Evolutionary conservation across 148 eudicot species (phyloP), one percentile per base, ranked within the genome.

Genomic region (Drosera capensis): DNA sequence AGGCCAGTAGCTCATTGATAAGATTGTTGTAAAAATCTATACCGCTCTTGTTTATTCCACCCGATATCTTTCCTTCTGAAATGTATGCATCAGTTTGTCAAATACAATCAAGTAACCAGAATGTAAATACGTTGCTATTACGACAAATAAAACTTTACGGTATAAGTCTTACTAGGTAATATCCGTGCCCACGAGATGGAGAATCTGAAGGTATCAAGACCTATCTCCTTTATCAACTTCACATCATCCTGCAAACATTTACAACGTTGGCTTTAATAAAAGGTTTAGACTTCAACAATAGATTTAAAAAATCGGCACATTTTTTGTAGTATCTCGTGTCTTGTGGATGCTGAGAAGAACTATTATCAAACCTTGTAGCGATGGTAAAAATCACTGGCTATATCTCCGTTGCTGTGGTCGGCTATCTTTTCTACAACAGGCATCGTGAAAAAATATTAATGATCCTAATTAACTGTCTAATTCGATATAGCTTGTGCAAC

Each of bases 41-140:
- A n/a, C 77, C 77, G 48, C 52, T 49, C 51, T 23, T 29, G 64
- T 72, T 72, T 45, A 72, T 66, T 19, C 77, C 77, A 35, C 25
- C 22, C 7, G 23, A 28, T 4, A 12, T 20, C 40, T 48, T 31
- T 8, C n/a, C 49, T 3, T 15, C 14, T 8, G 5, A 23, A 24
- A 23, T 23, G 14, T 5, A 25, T 26, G 13, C 52, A 48, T 28
- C 8, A 9, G 6, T 25, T 5, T 15, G 30, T 14, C 8, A 46
- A 23, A 14, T 5, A 23, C 7, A 24, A 1, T 23, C 12, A 23
- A 3, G 8, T 3, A 23, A 34, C 34, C 20, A 25, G 20, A 25
- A 25, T 44, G 34, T 29, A 14, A n/a, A n/a, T n/a, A n/a, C n/a
- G n/a, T n/a, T n/a, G n/a, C n/a, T n/a, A n/a, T n/a, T n/a, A n/a